Percentiles rank a stretch among this genome's conserved stretches.
These are phyloP conservation scores for Talaromyces funiculosus DNA, from an alignment of 2,329 filamentous ascomycete species.

Conservation along the genomic window DNA sequence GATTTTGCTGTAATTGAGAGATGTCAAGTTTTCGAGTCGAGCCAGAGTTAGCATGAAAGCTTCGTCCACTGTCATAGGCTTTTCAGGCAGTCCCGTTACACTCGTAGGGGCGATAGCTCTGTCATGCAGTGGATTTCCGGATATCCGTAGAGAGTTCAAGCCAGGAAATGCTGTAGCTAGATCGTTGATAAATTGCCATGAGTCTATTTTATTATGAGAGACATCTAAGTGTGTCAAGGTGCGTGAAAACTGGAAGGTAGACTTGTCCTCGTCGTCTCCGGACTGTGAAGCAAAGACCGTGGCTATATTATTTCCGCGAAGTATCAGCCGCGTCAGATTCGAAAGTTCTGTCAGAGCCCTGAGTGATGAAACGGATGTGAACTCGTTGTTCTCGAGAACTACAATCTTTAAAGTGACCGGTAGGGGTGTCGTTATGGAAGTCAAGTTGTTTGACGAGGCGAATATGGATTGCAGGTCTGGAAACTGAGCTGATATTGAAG, in stretches of 20 bases:
- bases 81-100: slow-evolving; percentile 37
- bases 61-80: slow-evolving; percentile 58
- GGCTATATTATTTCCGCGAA: slow-evolving; percentile 72
- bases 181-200: slow-evolving; percentile 69
- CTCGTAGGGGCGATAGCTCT: slow-evolving; percentile 30
- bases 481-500: slow-evolving; percentile 28
- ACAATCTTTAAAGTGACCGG: slow-evolving; percentile 39
- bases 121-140: slow-evolving; percentile 79
- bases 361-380: slow-evolving; percentile 36
- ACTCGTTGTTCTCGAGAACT: slow-evolving; percentile 45
- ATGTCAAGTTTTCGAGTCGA: slow-evolving; percentile 61
- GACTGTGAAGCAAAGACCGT: slow-evolving; percentile 32
- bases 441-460: slow-evolving; percentile 34
- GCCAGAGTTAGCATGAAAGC: slow-evolving; percentile 84
- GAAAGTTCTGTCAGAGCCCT: slow-evolving; percentile 49
- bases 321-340: slow-evolving; percentile 45
- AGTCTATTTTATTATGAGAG: slow-evolving; percentile 63
- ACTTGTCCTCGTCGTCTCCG: slow-evolving; percentile 14
- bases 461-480: slow-evolving; percentile 31
- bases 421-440: slow-evolving; percentile 25
- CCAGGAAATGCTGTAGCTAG: slow-evolving; percentile 66
- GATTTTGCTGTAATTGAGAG: slow-evolving; percentile 58
- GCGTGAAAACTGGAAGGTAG: slow-evolving; percentile 47
- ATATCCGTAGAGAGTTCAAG: slow-evolving; percentile 68
- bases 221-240: slow-evolving; percentile 63